Conservation (phyloP, 129 eudicot species). For the Lactuca saligna region DNA sequence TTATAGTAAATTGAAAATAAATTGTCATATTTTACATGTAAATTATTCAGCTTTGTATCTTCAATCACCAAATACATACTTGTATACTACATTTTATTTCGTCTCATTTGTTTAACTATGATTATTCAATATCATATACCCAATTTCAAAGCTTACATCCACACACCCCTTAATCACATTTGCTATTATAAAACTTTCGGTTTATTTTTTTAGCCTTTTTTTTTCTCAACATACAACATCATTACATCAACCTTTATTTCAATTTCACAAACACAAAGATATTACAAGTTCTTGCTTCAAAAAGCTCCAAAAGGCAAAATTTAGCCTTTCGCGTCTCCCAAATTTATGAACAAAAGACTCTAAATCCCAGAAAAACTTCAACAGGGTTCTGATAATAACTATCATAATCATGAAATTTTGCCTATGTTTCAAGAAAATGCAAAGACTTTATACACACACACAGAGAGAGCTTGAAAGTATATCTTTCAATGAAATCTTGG, state of each 20-base stretch:
- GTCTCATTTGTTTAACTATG: no score
- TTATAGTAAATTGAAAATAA: no score
- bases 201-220: not conserved
- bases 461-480: not conserved
- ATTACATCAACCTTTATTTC: slow-evolving; percentile 13
- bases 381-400: not conserved
- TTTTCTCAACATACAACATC: slow-evolving; percentile 15
- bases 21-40: no score
- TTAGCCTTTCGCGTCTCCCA: not conserved
- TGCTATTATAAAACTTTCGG: not conserved
- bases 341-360: slow-evolving; percentile 5
- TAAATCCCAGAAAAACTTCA: slow-evolving; percentile 3
- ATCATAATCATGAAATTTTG: slow-evolving; percentile 17
- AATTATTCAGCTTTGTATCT: no score
- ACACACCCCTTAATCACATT: not conserved
- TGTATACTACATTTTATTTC: no score
- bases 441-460: slow-evolving; percentile 6
- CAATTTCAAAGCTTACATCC: not conserved
- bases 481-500: slow-evolving; percentile 32
- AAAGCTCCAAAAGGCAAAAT: not conserved
- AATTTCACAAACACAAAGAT: slow-evolving; percentile 3
- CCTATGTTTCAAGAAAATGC: slow-evolving; percentile 16
- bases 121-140: no score
- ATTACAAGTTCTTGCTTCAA: slow-evolving; percentile 4
- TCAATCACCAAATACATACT: no score